Percentiles rank a stretch among this genome's conserved stretches.
phyloP scores from a whole-genome alignment of 2,329 filamentous ascomycete genomes.

The Alternaria brassicae region DNA sequence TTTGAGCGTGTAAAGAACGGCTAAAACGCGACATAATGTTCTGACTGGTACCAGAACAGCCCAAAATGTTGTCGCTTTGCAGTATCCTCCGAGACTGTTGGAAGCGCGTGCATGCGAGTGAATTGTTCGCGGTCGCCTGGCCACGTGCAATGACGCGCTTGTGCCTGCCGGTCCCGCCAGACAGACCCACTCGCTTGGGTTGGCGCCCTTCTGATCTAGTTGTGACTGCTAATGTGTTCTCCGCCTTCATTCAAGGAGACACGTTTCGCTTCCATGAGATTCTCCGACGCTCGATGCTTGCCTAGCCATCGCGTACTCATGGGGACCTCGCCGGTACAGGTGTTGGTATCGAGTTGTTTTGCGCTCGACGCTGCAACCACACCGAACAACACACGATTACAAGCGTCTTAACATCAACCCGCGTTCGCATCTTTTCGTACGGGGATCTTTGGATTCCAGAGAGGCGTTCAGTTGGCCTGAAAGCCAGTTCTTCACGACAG shows the following conservation, averaged over 20 bases:
- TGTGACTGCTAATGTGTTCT: slow-evolving; percentile 23
- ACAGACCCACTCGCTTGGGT: slow-evolving; percentile 24
- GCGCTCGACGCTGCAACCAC: slow-evolving; percentile 29
- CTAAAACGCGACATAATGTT: slow-evolving; percentile 6
- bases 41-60: neutral
- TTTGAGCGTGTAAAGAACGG: neutral
- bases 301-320: slow-evolving; percentile 31
- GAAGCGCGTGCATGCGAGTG: slow-evolving; percentile 23
- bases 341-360: slow-evolving; percentile 32
- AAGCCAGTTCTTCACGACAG: neutral
- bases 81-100: slow-evolving; percentile 10
- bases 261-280: slow-evolving; percentile 42
- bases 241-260: slow-evolving; percentile 27
- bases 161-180: slow-evolving; percentile 13
- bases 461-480: slow-evolving; percentile 1
- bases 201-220: slow-evolving; percentile 37
- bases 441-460: neutral
- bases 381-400: slow-evolving; percentile 17
- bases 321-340: slow-evolving; percentile 27
- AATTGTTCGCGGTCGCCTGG: slow-evolving; percentile 25
- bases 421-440: slow-evolving; percentile 4
- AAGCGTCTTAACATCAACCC: slow-evolving; percentile 15
- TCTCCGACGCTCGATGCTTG: slow-evolving; percentile 41
- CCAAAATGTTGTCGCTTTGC: neutral
- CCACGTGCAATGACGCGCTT: slow-evolving; percentile 28